phyloP scores from a whole-genome alignment of 495 filamentous ascomycete species.

The Antarctomyces pellizariae region DNA sequence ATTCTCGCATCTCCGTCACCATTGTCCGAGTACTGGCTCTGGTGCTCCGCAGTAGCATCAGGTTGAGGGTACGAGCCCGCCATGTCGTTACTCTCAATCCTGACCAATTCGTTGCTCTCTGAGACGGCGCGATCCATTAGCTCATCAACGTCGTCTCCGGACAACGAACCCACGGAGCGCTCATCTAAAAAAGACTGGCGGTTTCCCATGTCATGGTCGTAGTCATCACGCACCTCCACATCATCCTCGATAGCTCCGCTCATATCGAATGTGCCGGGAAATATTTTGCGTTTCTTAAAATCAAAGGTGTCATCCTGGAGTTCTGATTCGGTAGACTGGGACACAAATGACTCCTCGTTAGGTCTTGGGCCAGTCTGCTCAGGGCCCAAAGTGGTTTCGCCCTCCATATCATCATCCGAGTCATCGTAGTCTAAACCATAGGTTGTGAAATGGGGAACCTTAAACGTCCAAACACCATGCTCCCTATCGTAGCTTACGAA shows the following conservation, averaged over 20 bases:
- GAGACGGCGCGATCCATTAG: slow-evolving; percentile 36
- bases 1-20: slow-evolving; percentile 16
- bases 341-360: slow-evolving; percentile 12
- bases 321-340: slow-evolving; percentile 18
- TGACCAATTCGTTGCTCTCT: slow-evolving; percentile 47
- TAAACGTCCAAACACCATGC: slow-evolving; percentile 75
- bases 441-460: slow-evolving; percentile 82
- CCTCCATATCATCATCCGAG: slow-evolving; percentile 37
- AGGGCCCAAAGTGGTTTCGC: slow-evolving; percentile 30
- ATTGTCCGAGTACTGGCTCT: slow-evolving; percentile 13
- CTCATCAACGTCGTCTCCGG: slow-evolving; percentile 38
- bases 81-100: slow-evolving; percentile 52
- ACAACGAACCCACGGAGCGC: slow-evolving; percentile 61
- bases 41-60: slow-evolving; percentile 39
- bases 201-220: slow-evolving; percentile 22
- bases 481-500: slow-evolving; percentile 57
- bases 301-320: slow-evolving; percentile 67
- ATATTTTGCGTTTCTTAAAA: slow-evolving; percentile 44
- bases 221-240: slow-evolving; percentile 11
- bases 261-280: slow-evolving; percentile 60
- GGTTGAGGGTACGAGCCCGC: slow-evolving; percentile 44
- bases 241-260: slow-evolving; percentile 29
- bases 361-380: slow-evolving; percentile 36
- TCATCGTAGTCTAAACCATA: slow-evolving; percentile 83
- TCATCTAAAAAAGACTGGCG: slow-evolving; percentile 78